A percentile compares a stretch with the other conserved stretches of the same genome.
Conservation (phyloP, 495 filamentous ascomycete species). For the Penicillium salamii region DNA sequence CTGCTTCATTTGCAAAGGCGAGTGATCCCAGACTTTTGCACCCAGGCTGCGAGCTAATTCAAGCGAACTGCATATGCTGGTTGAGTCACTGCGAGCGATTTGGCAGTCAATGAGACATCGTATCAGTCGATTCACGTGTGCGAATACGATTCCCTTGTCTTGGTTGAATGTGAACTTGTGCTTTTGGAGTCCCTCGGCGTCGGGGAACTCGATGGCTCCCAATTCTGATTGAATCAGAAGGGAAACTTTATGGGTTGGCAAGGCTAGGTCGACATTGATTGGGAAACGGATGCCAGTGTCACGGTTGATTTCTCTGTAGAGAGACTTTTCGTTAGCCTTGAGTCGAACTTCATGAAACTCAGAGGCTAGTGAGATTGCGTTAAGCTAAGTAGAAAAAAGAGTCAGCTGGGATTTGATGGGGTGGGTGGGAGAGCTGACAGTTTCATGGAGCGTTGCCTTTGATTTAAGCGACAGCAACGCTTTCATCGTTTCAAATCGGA, state of each 20-base stretch:
- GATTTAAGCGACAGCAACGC: slow-evolving; percentile 60
- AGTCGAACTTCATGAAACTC: slow-evolving; percentile 80
- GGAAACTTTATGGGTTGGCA: slow-evolving; percentile 79
- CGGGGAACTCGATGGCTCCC: slow-evolving; percentile 69
- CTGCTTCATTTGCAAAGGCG: slow-evolving; percentile 81
- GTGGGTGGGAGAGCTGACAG: slow-evolving; percentile 52
- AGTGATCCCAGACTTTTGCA: slow-evolving; percentile 84
- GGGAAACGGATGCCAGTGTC: slow-evolving; percentile 69
- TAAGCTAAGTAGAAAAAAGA: slow-evolving; percentile 53
- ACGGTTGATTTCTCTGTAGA: slow-evolving; percentile 83
- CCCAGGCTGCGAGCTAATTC: slow-evolving; percentile 76
- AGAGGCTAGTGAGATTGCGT: slow-evolving; percentile 63
- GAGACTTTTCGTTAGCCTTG: slow-evolving; percentile 66
- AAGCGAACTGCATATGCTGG: slow-evolving; percentile 65
- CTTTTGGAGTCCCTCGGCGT: slow-evolving; percentile 57
- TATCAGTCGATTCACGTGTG: slow-evolving; percentile 69
- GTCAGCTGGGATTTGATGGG: slow-evolving; percentile 27
- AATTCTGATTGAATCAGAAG: slow-evolving; percentile 81
- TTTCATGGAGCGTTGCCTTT: slow-evolving; percentile 61
- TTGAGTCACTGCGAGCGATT: slow-evolving; percentile 61
- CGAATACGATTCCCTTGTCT: slow-evolving; percentile 72
- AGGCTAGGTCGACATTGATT: slow-evolving; percentile 71
- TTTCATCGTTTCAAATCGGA: slow-evolving; percentile 90
- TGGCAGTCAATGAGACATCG: slow-evolving; percentile 88
- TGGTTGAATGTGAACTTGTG: slow-evolving; percentile 59